Evolutionary conservation across 345 rosid species (phyloP), one percentile per base, ranked within the genome.

Genomic region (Camelina laxa): DNA sequence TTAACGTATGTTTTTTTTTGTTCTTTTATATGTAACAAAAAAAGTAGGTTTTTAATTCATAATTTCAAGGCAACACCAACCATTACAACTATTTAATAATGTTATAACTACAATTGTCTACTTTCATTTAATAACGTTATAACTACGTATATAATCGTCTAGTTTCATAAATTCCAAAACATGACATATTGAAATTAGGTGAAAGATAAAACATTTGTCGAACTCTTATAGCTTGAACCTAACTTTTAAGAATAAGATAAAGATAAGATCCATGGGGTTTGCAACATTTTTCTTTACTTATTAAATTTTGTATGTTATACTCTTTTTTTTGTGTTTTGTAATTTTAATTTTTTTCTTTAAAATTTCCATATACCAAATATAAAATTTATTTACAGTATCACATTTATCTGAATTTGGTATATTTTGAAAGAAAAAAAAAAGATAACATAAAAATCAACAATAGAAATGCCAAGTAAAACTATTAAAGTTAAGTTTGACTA

Each of bases 161-260:
- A 27, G 19, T 60, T 67, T 50, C 10, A 67, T 51, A 19, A 50
- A 51, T 60, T 57, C 53, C 45, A 75, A 75, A 65, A 14, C 22
- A 33, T 59, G 60, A n/a, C 47, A 41, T 41, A 60, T 51, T 38
- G 30, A 38, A 49, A 59, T 38, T 38, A 75, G 67, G 62, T 68
- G 60, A 49, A 0, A 15, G 44, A 59, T 61, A 50, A 59, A 27
- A 50, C 38, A 75, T 49, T 60, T 68, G 63, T 60, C 63, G 36
- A 36, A 60, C 47, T 59, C 45, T 66, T 11, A 38, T 48, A 48
- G 41, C 42, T 38, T 58, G 33, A 59, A 39, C 45, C 47, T 51
- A 60, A 67, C 60, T 30, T 57, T 47, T 24, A 8, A 24, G 20
- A 21, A 27, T 20, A 63, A 41, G 35, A 59, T 48, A 35, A 48